These are phyloP conservation scores for Hylodesmum podocarpum DNA, from an alignment of 306 rosid genomes.

Conservation along the genomic window DNA sequence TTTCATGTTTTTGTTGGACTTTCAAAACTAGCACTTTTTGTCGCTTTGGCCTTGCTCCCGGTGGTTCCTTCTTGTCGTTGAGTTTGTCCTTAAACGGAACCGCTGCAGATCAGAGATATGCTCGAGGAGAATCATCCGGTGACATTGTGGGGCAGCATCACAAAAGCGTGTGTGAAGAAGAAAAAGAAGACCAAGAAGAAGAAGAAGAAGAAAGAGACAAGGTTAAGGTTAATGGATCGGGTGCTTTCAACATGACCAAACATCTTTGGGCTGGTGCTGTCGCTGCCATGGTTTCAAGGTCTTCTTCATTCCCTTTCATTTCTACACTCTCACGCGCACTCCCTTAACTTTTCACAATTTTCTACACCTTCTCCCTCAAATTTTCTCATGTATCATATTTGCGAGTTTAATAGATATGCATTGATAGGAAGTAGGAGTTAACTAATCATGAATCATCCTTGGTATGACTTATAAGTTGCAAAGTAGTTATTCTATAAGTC, in stretches of 20 bases:
- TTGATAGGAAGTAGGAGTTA: too few relatives aligned
- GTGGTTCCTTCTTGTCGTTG: conserved; percentile 57
- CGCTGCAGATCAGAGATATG: conserved; percentile 47
- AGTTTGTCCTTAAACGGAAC: conserved; percentile 65
- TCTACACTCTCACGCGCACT: background rate
- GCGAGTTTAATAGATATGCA: background rate
- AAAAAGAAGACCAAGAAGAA: too few relatives aligned
- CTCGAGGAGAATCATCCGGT: conserved; percentile 47
- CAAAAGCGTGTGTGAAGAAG: conserved; percentile 28
- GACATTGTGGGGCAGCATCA: conserved; percentile 45
- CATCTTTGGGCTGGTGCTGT: conserved; percentile 94
- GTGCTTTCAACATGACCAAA: conserved; percentile 78
- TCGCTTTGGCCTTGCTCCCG: too few relatives aligned
- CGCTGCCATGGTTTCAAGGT: conserved; percentile 99
- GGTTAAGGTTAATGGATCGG: conserved; percentile 41
- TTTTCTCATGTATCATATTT: background rate
- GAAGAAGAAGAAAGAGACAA: too few relatives aligned
- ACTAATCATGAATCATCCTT: background rate
- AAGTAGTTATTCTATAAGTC: too few relatives aligned
- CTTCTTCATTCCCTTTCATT: background rate
- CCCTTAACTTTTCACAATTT: background rate
- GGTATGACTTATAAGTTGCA: background rate
- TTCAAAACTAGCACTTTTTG: conserved; percentile 27
- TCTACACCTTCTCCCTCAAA: background rate
- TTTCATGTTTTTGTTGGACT: conserved; percentile 31